Conservation (phyloP, 2,329 filamentous ascomycete genomes). For the Dendrostoma leiphaemia region DNA sequence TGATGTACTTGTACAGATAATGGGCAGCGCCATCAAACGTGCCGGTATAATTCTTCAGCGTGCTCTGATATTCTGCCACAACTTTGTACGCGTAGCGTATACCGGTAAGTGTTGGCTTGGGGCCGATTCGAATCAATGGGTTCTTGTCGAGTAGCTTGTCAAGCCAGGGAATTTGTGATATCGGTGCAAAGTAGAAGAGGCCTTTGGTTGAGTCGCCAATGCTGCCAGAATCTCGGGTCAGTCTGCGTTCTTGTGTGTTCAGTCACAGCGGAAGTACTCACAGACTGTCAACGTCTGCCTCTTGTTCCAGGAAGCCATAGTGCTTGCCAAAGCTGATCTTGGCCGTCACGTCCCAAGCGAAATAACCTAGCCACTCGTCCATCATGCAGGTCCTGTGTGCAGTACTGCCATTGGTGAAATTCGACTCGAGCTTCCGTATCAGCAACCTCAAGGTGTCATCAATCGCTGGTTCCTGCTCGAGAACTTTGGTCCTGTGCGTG, state of each 20-base stretch:
- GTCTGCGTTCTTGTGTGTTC: too few relatives aligned
- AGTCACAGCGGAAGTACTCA: too few relatives aligned
- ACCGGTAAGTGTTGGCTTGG: slow-evolving; percentile 5
- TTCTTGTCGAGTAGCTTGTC: slow-evolving; percentile 29
- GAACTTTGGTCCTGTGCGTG: slow-evolving; percentile 7
- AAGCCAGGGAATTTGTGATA: slow-evolving; percentile 28
- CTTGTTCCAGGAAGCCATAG: slow-evolving; percentile 1
- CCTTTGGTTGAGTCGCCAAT: slow-evolving; percentile 21
- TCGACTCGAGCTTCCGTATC: slow-evolving; percentile 3
- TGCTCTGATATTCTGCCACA: background rate
- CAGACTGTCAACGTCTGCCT: slow-evolving; percentile 4
- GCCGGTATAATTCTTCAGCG: background rate
- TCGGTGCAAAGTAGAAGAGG: slow-evolving; percentile 28
- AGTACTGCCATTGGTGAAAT: slow-evolving; percentile 1
- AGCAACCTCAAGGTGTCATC: slow-evolving; percentile 6
- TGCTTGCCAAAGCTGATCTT: slow-evolving; percentile 5
- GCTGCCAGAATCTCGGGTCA: too few relatives aligned
- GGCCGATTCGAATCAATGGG: slow-evolving; percentile 25
- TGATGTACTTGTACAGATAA: slow-evolving; percentile 3
- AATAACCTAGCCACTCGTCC: slow-evolving; percentile 7
- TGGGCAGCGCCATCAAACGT: background rate
- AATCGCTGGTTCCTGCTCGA: slow-evolving; percentile 3
- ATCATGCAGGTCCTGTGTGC: slow-evolving; percentile 2
- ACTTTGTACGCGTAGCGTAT: slow-evolving; percentile 2
- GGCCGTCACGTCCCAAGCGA: slow-evolving; percentile 8